Evolutionary conservation across 495 filamentous ascomycete genomes (phyloP).

Genomic region (Trichoderma orchidacearum): DNA sequence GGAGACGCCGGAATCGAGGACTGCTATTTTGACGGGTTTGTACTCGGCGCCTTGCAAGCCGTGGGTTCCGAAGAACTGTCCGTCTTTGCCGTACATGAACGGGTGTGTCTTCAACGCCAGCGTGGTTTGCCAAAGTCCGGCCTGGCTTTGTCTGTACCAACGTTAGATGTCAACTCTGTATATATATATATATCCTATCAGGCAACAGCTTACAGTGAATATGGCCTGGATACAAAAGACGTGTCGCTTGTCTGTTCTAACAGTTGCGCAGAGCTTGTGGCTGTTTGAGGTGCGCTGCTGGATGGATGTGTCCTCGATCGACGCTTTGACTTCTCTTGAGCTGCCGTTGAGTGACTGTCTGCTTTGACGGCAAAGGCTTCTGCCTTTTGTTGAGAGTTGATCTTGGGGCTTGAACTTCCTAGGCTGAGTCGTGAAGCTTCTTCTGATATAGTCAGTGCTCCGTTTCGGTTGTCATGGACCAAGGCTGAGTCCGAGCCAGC

Average conservation of each 20-base stretch:
- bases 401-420: not conserved
- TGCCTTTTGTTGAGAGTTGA: not conserved
- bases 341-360: not conserved
- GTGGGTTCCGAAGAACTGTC: not conserved
- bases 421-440: not conserved
- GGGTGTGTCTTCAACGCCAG: not conserved
- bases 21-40: not conserved
- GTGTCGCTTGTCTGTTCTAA: not conserved
- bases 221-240: not conserved
- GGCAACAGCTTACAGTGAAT: not conserved
- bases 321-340: not conserved
- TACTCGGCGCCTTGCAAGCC: not conserved
- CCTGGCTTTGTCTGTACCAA: not conserved
- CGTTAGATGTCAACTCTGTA: not conserved
- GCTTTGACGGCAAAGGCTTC: not conserved
- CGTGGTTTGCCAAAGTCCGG: not conserved
- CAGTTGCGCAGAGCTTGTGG: not conserved
- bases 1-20: not conserved
- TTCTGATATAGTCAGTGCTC: not conserved
- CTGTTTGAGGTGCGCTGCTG: not conserved
- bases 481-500: not conserved
- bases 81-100: not conserved
- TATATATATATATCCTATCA: not conserved
- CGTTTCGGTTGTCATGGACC: not conserved
- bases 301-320: not conserved